Evolutionary conservation across 140 eudicot genomes (phyloP).

Genomic region (Senecio squalidus): DNA sequence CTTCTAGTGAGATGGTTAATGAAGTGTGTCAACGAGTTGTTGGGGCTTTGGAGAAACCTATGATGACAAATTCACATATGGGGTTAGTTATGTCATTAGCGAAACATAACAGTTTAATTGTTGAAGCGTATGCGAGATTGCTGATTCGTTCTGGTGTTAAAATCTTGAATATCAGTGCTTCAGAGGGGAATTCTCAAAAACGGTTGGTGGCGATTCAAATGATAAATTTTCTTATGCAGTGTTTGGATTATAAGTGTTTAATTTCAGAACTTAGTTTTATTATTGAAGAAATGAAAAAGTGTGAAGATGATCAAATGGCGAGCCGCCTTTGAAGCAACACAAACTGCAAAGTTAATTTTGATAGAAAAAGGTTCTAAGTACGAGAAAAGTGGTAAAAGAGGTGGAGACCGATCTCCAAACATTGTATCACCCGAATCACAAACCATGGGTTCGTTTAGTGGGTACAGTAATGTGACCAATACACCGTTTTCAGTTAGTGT

Average conservation of each 20-base stretch:
- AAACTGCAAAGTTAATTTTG: slow-evolving; percentile 64
- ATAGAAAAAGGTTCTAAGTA: slow-evolving; percentile 41
- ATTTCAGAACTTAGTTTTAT: slow-evolving; percentile 56
- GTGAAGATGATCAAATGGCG: slow-evolving; percentile 70
- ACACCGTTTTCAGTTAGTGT: slow-evolving; percentile 53
- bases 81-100: slow-evolving; percentile 84
- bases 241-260: slow-evolving; percentile 76
- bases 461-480: slow-evolving; percentile 34
- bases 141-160: slow-evolving; percentile 57
- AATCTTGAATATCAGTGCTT: slow-evolving; percentile 50
- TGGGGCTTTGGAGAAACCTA: slow-evolving; percentile 68
- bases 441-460: slow-evolving; percentile 26
- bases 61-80: slow-evolving; percentile 61
- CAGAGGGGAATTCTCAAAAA: slow-evolving; percentile 66
- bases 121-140: slow-evolving; percentile 84
- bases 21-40: slow-evolving; percentile 84
- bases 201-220: slow-evolving; percentile 77
- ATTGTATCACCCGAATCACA: slow-evolving; percentile 67
- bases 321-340: slow-evolving; percentile 81
- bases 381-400: slow-evolving; percentile 19
- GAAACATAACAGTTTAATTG: slow-evolving; percentile 55
- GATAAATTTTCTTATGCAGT: slow-evolving; percentile 73
- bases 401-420: slow-evolving; percentile 32
- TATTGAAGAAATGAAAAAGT: slow-evolving; percentile 73
- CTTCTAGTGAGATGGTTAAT: slow-evolving; percentile 68